Conservation (phyloP, 2,329 filamentous ascomycete genomes). For the Aplosporella prunicola region DNA sequence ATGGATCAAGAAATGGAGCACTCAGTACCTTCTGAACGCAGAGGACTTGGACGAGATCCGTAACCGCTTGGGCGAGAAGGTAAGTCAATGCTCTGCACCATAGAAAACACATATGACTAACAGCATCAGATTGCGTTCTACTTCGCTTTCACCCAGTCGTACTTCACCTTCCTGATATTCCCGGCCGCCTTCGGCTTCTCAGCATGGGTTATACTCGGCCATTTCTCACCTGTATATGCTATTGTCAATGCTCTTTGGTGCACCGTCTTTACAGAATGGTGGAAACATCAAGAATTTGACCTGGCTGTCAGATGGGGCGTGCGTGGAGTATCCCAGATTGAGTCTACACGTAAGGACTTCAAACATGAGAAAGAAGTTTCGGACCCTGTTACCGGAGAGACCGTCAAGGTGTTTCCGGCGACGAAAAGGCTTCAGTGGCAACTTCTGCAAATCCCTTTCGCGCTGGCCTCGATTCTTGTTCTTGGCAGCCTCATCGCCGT, state of each 20-base stretch:
- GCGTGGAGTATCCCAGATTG: conserved; percentile 70
- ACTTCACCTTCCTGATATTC: conserved; percentile 77
- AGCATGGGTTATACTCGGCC: conserved; percentile 72
- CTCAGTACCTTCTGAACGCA: conserved; percentile 35
- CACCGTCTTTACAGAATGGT: conserved; percentile 85
- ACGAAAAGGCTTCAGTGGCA: conserved; percentile 68
- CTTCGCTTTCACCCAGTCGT: conserved; percentile 87
- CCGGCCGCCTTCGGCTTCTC: conserved; percentile 68
- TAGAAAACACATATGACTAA: no score
- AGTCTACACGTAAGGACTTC: conserved; percentile 69
- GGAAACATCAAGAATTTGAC: conserved; percentile 88
- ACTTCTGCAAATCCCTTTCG: conserved; percentile 76
- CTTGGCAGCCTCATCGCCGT: conserved; percentile 75
- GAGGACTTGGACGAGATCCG: conserved; percentile 44
- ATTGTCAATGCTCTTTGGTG: conserved; percentile 75
- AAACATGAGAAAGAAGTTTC: conserved; percentile 64
- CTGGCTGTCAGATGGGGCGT: conserved; percentile 83
- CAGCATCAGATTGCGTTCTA: conserved; percentile 68
- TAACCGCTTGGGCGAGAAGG: conserved; percentile 42
- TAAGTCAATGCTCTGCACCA: no score
- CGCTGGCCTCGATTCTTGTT: conserved; percentile 58
- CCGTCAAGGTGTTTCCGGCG: conserved; percentile 64
- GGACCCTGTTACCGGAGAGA: conserved; percentile 76
- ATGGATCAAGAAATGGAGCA: conserved; percentile 45
- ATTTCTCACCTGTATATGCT: conserved; percentile 75